phyloP scores from a whole-genome alignment of 2,329 filamentous ascomycete species.

The Cladosporium sp. region DNA sequence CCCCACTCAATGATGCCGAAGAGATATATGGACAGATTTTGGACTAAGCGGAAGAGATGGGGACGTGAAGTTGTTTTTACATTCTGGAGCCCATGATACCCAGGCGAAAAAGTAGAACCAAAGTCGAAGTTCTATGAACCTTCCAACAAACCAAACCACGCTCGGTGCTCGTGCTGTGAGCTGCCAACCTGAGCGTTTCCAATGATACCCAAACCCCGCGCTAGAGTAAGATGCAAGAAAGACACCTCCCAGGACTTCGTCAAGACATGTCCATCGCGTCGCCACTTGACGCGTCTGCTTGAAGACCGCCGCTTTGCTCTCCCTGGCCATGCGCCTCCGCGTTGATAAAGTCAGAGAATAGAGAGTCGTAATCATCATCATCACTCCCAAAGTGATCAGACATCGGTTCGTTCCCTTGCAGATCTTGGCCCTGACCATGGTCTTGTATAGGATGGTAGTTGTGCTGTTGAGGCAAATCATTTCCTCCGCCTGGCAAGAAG shows the following conservation, averaged over 20 bases:
- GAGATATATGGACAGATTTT: neutral
- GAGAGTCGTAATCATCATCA: conserved; percentile 60
- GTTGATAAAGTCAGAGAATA: conserved; percentile 64
- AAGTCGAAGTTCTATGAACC: neutral
- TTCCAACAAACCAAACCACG: neutral
- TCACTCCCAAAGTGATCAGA: conserved; percentile 48
- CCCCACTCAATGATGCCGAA: conserved; percentile 55
- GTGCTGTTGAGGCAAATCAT: conserved; percentile 7
- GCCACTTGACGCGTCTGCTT: conserved; percentile 20
- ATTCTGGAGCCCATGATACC: conserved; percentile 20
- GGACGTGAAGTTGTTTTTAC: conserved; percentile 1
- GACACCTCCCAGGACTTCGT: neutral
- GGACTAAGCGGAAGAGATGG: neutral
- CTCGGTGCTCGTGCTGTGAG: conserved; percentile 13
- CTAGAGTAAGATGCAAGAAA: conserved; percentile 25
- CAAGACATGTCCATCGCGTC: conserved; percentile 23
- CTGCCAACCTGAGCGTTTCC: neutral
- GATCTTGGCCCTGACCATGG: conserved; percentile 23
- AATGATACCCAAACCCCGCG: conserved; percentile 29
- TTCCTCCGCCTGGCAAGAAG: conserved; percentile 39
- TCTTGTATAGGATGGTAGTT: neutral
- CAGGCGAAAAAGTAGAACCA: conserved; percentile 8
- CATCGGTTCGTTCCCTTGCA: conserved; percentile 33
- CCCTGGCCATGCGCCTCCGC: neutral
- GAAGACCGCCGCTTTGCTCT: neutral